phyloP scores from a whole-genome alignment of 2,329 filamentous ascomycete genomes.

The Arthrobotrys conoides region DNA sequence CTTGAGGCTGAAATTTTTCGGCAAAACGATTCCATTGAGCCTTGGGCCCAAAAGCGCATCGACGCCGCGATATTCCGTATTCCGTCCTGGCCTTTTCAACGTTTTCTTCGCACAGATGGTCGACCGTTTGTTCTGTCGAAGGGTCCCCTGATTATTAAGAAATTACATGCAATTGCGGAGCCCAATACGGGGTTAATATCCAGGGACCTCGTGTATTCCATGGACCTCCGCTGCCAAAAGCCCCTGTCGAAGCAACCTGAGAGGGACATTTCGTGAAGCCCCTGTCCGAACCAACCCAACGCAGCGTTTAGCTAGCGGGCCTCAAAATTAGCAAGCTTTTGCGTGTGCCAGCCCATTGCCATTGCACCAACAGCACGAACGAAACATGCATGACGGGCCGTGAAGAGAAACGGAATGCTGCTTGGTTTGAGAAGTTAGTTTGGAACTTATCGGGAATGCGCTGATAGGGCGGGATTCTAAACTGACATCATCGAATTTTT shows the following conservation, averaged over 20 bases:
- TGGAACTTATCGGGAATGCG: background rate
- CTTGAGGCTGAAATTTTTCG: constrained; percentile 47
- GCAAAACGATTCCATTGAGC: constrained; percentile 32
- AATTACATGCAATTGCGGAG: constrained; percentile 42
- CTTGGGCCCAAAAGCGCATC: constrained; percentile 44
- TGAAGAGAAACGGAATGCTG: constrained; percentile 16
- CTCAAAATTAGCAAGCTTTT: constrained; percentile 8
- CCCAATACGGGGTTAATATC: constrained; percentile 47
- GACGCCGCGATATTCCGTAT: constrained; percentile 27
- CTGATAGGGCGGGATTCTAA: constrained; percentile 13
- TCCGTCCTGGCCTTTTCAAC: constrained; percentile 6
- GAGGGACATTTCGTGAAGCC: constrained; percentile 30
- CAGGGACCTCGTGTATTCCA: constrained; percentile 40
- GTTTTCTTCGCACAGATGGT: constrained; percentile 15
- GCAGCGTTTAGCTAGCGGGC: constrained; percentile 18
- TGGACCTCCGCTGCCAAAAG: constrained; percentile 32
- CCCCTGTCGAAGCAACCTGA: constrained; percentile 37
- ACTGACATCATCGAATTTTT: constrained; percentile 5
- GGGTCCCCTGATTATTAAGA: constrained; percentile 53
- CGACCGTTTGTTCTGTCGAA: constrained; percentile 14
- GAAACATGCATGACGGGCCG: constrained; percentile 8
- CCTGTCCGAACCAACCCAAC: constrained; percentile 35
- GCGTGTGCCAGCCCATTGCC: background rate
- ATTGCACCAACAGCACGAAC: background rate
- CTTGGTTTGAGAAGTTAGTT: background rate